Base-by-base conservation (phyloP, 2,329 filamentous ascomycete genomes). In the Xylariaceae sp. region DNA sequence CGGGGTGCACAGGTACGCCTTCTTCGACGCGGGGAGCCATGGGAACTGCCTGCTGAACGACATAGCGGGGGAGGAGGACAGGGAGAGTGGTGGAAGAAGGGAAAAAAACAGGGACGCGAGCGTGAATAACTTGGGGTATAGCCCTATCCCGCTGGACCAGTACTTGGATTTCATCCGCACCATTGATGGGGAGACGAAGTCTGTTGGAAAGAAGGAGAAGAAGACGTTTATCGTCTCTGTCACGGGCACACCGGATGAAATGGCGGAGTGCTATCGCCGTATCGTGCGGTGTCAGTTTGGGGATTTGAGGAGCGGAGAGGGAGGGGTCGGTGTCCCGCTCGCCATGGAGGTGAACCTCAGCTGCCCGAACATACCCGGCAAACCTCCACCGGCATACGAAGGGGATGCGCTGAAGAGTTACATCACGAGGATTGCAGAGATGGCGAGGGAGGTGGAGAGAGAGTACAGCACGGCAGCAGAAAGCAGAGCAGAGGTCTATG, bases 271-370 rank as follows among this genome's bases (percentile, higher is more conserved):
- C 61, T 82, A 83, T 54, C 44, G 48, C 1, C 60, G 64, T 11
- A 71, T 84, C 43, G 59, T 56, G 41, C 42, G 17, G 32, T 53
- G 44, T 44, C 70, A 66, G 56, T 3, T 28, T 17, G 23, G 21
- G 13, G 29, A 8, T 15, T 9, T 11, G 6, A 11, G 26, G 5
- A 28, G 11, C 12, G 26, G 33, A 17, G 16, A 66, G 1, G 42
- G 70, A 14, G 23, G 12, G 3, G 3, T 5, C n/a, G 49, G 54
- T 1, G 46, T 78, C 48, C 68, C 69, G 1, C 64, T 86, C 1
- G 79, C 78, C 13, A 76, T 88, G 67, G 85, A 90, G 60, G 68
- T 89, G 52, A 90, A 90, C 55, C 73, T 89, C 19, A 83, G 77
- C 21, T 89, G 85, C 50, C 85, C 85, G 0, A 89, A 90, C 53